Evolutionary conservation across 2,329 filamentous ascomycete genomes (phyloP), one percentile per base, ranked within the genome.

Genomic region (Fusarium hainanense): DNA sequence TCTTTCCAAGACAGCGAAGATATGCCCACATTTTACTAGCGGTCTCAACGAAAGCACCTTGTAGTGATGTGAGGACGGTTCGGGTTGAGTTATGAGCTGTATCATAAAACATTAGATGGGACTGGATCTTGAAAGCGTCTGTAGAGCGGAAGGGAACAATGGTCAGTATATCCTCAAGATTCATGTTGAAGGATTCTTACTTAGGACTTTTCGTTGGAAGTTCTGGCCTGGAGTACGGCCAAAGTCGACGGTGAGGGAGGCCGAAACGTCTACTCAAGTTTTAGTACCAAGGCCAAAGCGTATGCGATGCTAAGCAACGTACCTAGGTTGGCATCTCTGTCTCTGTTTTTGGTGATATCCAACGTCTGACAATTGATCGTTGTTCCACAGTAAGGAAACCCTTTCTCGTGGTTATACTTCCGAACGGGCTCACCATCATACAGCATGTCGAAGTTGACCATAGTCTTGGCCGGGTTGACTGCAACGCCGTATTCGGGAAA

Each of bases 311-410:
- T 18, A 27, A 42, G 7, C 65, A 44, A 76, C 85, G 75, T 84
- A 91, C 84, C 84, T 52, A 78, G 81, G 69, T 79, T 80, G 60
- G 81, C 85, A 67, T 80, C 80, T 50, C 85, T 83, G 32, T 88
- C 85, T 47, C 86, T 83, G 74, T 93, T 90, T 75, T 92, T 94
- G 74, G 83, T 85, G 49, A 98, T 87, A 65, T 93, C 89, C 28
- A 99, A 82, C 0, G 91, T 94, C 54, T 81, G 81, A 20, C 89
- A 92, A 76, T 97, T 84, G 72, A 99, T 93, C 18, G 89, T 79
- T 43, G 89, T 88, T 41, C 96, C 96, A 76, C 96, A 98, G 79
- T 97, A 99, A 1, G 95, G 93, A 77, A 99, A 98, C n/a, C 70
- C 71, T 4, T 73, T 60, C 7, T 75, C 77, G 1, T 72, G 74